Percentiles rank a stretch among this genome's conserved stretches.
Conservation (phyloP, 2,329 filamentous ascomycete genomes). For the Penicillium oxalicum region DNA sequence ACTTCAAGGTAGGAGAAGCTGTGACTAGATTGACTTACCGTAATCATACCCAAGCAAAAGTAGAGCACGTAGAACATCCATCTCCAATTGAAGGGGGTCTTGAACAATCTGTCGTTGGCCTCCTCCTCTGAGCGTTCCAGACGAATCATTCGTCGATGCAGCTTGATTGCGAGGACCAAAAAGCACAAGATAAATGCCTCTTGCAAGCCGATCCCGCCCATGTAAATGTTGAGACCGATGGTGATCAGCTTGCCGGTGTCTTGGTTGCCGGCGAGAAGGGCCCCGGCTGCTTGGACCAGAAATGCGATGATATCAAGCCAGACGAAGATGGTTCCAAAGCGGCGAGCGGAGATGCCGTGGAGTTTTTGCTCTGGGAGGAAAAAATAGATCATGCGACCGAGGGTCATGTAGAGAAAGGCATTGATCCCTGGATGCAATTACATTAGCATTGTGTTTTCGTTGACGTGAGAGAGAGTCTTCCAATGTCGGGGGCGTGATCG, state of each 20-base stretch:
- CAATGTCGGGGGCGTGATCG: no score
- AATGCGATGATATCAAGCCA: constrained; percentile 43
- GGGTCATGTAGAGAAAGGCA: constrained; percentile 41
- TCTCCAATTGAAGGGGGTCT: background rate
- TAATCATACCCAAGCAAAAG: constrained; percentile 39
- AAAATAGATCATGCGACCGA: constrained; percentile 39
- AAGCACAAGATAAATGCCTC: constrained; percentile 49
- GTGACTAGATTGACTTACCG: constrained; percentile 18
- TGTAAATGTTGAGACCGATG: constrained; percentile 47
- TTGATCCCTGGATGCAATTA: constrained; percentile 35
- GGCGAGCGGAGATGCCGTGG: constrained; percentile 31
- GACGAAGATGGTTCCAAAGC: constrained; percentile 41
- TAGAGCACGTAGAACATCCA: constrained; percentile 38
- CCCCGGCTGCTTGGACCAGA: constrained; percentile 40
- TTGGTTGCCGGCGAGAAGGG: constrained; percentile 29
- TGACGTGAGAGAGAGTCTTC: background rate
- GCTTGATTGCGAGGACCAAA: constrained; percentile 34
- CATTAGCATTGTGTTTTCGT: background rate
- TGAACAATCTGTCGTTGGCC: background rate
- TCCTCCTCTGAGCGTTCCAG: constrained; percentile 16
- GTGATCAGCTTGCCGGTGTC: constrained; percentile 22
- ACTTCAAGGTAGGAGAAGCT: no score
- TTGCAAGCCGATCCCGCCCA: constrained; percentile 50
- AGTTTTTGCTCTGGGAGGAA: constrained; percentile 33
- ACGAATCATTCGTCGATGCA: constrained; percentile 30